These are phyloP conservation scores for Pichia norvegensis DNA, from an alignment of 1,139 yeast species.

Conservation along the genomic window DNA sequence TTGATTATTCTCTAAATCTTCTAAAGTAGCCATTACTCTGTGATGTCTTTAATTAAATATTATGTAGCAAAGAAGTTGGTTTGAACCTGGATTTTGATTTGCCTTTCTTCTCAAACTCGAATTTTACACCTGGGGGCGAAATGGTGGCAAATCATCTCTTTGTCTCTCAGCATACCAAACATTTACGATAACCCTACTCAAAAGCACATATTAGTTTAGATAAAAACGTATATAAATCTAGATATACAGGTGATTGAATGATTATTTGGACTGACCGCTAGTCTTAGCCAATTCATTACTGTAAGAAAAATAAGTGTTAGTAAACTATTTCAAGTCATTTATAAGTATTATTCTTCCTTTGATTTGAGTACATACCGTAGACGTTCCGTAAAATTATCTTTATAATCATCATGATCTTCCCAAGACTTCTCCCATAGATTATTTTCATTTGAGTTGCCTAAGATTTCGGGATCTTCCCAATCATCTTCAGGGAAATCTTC, in stretches of 20 bases:
- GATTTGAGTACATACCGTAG: slow-evolving; percentile 39
- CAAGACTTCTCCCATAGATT: slow-evolving; percentile 92
- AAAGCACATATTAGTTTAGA: neutral
- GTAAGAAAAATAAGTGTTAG: slow-evolving; percentile 7
- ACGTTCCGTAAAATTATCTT: slow-evolving; percentile 66
- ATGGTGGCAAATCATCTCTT: too few relatives aligned
- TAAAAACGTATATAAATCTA: neutral
- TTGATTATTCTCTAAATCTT: slow-evolving; percentile 49
- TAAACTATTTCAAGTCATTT: neutral
- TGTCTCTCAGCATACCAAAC: too few relatives aligned
- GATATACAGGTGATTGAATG: neutral
- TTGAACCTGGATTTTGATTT: neutral
- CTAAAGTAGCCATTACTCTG: slow-evolving; percentile 54
- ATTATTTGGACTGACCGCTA: neutral
- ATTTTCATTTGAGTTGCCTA: slow-evolving; percentile 36
- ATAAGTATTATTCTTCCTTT: neutral
- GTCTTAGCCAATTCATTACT: slow-evolving; percentile 1
- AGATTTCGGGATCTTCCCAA: slow-evolving; percentile 44
- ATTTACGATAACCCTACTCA: too few relatives aligned
- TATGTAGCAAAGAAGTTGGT: too few relatives aligned
- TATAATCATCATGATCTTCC: slow-evolving; percentile 85
- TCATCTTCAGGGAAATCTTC: slow-evolving; percentile 89
- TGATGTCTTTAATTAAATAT: too few relatives aligned
- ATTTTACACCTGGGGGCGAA: neutral
- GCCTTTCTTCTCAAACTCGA: neutral